phyloP scores from a whole-genome alignment of 352 stramenopile species.

The Saprolegnia diclina region DNA sequence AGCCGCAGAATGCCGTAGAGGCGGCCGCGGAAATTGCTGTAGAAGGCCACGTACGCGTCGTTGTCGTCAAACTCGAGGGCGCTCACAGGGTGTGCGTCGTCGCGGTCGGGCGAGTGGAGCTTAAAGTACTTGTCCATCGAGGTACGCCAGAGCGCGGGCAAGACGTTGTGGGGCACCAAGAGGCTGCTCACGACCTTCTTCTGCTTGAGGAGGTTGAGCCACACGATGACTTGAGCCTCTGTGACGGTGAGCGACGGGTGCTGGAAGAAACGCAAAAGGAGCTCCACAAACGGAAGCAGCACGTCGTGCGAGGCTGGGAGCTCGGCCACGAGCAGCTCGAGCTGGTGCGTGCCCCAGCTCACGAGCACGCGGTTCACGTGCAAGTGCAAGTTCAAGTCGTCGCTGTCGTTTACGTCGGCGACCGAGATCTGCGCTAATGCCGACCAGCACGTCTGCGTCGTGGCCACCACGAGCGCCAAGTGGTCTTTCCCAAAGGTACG shows the following conservation, averaged over 20 bases:
- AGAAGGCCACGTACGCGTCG: constrained; percentile 63
- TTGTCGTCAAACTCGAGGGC: constrained; percentile 67
- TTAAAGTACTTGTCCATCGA: constrained; percentile 83
- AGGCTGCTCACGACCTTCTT: constrained; percentile 41
- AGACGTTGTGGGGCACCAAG: constrained; percentile 34
- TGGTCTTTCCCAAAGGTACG: constrained; percentile 67
- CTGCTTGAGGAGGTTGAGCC: constrained; percentile 68
- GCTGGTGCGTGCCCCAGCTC: constrained; percentile 57
- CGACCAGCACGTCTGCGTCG: constrained; percentile 30
- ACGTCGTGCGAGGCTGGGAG: constrained; percentile 39
- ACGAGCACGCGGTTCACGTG: constrained; percentile 75
- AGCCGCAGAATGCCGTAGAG: constrained; percentile 68
- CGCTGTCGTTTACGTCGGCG: constrained; percentile 42
- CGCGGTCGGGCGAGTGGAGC: constrained; percentile 55
- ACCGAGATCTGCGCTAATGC: constrained; percentile 21
- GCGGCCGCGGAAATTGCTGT: constrained; percentile 72
- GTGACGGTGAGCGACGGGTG: constrained; percentile 65
- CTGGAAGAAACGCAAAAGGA: constrained; percentile 49
- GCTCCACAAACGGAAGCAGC: constrained; percentile 40
- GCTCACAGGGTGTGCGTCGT: constrained; percentile 34
- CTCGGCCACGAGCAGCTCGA: constrained; percentile 52
- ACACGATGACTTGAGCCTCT: constrained; percentile 68
- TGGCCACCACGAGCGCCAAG: constrained; percentile 52
- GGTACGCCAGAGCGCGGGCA: constrained; percentile 31
- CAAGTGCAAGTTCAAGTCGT: constrained; percentile 56